These are phyloP conservation scores for Allium sativum DNA, from an alignment of 106 monocot genomes.

Conservation along the genomic window DNA sequence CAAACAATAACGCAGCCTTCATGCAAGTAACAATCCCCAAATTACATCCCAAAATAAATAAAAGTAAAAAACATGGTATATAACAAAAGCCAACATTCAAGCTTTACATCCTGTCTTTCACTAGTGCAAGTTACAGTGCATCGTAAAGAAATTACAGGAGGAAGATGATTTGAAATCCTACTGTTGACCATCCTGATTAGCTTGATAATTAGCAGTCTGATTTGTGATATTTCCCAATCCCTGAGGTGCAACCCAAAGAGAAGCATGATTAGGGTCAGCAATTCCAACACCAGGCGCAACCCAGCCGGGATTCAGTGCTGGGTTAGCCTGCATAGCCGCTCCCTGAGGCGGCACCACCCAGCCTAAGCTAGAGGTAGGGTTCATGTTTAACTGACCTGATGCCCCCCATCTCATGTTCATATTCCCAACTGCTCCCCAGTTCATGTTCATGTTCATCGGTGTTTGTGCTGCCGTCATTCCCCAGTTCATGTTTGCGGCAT, in stretches of 20 bases:
- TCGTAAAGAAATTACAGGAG: too few species aligned
- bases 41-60: too few species aligned
- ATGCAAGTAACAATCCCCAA: too few species aligned
- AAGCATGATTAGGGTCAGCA: neutral
- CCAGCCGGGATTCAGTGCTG: conserved; percentile 6
- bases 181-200: too few species aligned
- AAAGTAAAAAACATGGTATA: too few species aligned
- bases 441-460: conserved; percentile 6
- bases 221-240: conserved; percentile 1
- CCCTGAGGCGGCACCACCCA: conserved; percentile 2
- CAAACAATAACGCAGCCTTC: too few species aligned
- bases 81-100: too few species aligned
- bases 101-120: too few species aligned
- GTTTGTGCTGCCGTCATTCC: conserved; percentile 2
- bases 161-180: too few species aligned
- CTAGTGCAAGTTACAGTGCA: too few species aligned
- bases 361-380: conserved; percentile 2
- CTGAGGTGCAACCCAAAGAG: conserved; percentile 6
- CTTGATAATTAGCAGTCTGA: neutral
- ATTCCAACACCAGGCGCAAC: conserved; percentile 1
- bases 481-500: conserved; percentile 8
- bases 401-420: conserved; percentile 5
- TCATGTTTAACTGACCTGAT: conserved; percentile 1
- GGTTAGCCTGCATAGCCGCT: conserved; percentile 5
- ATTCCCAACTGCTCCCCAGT: conserved; percentile 3